Percentiles rank a stretch among this genome's conserved stretches.
Conservation (phyloP, 345 rosid species). For the Balakata baccata region DNA sequence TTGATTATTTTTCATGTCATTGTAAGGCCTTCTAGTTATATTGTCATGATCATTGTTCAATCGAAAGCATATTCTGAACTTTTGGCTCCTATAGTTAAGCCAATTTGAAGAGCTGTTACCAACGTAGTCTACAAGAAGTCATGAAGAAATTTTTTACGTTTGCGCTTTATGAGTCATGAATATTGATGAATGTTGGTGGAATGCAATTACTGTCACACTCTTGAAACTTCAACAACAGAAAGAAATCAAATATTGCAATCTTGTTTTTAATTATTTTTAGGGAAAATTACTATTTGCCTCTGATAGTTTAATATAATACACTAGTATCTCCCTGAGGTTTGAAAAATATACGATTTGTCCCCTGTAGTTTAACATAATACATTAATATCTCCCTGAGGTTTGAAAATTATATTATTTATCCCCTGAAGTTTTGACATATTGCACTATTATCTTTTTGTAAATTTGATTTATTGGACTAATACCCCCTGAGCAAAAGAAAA, state of each 20-base stretch:
- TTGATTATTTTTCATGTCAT: background rate
- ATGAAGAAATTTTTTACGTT: background rate
- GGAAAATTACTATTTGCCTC: no score
- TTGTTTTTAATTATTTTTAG: background rate
- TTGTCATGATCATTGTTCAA: background rate
- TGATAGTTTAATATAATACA: no score
- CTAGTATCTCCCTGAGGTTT: no score
- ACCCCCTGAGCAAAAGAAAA: no score
- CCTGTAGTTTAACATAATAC: no score
- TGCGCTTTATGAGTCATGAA: background rate
- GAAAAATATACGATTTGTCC: no score
- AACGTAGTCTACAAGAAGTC: background rate
- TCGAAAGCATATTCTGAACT: background rate
- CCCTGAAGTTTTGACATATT: no score
- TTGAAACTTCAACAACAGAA: background rate
- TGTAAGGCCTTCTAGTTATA: background rate
- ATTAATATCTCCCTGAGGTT: no score
- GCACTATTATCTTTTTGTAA: no score
- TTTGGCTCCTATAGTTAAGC: background rate
- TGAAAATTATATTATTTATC: no score
- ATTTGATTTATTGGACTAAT: no score
- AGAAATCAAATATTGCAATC: background rate
- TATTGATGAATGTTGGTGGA: background rate
- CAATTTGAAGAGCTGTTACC: background rate
- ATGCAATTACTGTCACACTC: no score